Evolutionary conservation across 257 asterid species (phyloP).

Genomic region (Catharanthus roseus): DNA sequence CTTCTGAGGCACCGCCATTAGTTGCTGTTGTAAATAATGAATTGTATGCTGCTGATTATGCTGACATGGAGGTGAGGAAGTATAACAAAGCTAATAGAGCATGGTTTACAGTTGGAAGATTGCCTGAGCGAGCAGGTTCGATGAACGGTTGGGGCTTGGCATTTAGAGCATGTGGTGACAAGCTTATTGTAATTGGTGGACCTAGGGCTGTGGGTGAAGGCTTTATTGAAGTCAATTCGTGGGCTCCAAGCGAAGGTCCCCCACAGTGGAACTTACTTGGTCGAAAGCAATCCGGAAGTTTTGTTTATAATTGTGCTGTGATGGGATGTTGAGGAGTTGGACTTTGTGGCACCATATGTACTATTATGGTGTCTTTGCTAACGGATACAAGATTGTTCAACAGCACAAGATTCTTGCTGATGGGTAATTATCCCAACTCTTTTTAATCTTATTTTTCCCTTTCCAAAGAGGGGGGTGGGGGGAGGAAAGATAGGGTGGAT

Average conservation of each 20-base stretch:
- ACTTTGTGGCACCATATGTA: conserved; percentile 23
- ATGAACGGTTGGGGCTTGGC: conserved; percentile 72
- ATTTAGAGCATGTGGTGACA: conserved; percentile 43
- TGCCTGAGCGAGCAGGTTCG: conserved; percentile 74
- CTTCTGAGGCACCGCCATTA: conserved; percentile 85
- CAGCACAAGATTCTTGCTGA: conserved; percentile 55
- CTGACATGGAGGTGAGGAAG: conserved; percentile 69
- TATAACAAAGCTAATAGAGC: conserved; percentile 37
- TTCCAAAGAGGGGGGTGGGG: conserved; percentile 34
- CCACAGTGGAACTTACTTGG: conserved; percentile 67
- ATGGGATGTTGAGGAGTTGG: conserved; percentile 82
- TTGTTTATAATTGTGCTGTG: conserved; percentile 97
- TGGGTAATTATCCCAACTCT: conserved; percentile 57
- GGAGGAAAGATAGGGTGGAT: conserved; percentile 44
- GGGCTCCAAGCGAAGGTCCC: conserved; percentile 48
- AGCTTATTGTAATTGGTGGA: conserved; percentile 75
- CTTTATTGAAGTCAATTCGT: conserved; percentile 44
- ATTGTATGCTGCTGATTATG: conserved; percentile 79
- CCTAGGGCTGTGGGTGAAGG: conserved; percentile 50
- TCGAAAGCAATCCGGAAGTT: conserved; percentile 63
- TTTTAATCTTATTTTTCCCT: conserved; percentile 26
- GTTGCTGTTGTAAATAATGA: conserved; percentile 77
- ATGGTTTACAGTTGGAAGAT: conserved; percentile 59
- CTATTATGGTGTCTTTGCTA: conserved; percentile 22
- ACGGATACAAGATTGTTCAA: conserved; percentile 38